Evolutionary conservation across 441 rosid genomes (phyloP), one percentile per base, ranked within the genome.

Genomic region (Adansonia gregorii): DNA sequence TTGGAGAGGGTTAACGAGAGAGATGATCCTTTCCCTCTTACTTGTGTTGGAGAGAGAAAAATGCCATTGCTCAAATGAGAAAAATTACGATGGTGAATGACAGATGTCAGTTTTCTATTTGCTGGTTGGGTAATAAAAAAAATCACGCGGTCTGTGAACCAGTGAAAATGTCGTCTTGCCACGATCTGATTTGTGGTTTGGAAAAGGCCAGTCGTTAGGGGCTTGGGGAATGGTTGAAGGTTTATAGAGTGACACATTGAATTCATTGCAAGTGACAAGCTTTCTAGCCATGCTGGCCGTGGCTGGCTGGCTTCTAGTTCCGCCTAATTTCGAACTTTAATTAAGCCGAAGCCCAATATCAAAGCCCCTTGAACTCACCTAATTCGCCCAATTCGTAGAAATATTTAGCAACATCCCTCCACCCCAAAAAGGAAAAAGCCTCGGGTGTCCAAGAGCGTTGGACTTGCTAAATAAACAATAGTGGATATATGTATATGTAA

Each of bases 51-150:
- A 59, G 66, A 8, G 43, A 43, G 48, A 45, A 15, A 70, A 74
- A 60, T 66, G 75, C 67, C 82, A 63, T 72, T 77, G 15, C 2
- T 72, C 6, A 11, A 72, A 0, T 0, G 10, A 2, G 0, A 0
- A 52, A 24, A 79, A 55, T 78, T 73, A 85, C 89, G 75, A 14
- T 20, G 17, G 19, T 82, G 72, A 83, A 41, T 61, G 0, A 71
- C 65, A 72, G 20, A 8, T 61, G 80, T 51, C 56, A 3, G 7
- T 2, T 0, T 9, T 20, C 0, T 1, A 4, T 8, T 72, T 60
- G 59, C 3, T 41, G 0, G 0, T 4, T 39, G 14, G 10, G 1
- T 27, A 3, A 4, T 0, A 5, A 4, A 9, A 51, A 24, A 54
- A 10, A 70, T 20, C 67, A 3, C 7, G 67, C 19, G 35, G 52